Base-by-base conservation (phyloP, 2,329 filamentous ascomycete genomes). In the Podosphaera aphanis region DNA sequence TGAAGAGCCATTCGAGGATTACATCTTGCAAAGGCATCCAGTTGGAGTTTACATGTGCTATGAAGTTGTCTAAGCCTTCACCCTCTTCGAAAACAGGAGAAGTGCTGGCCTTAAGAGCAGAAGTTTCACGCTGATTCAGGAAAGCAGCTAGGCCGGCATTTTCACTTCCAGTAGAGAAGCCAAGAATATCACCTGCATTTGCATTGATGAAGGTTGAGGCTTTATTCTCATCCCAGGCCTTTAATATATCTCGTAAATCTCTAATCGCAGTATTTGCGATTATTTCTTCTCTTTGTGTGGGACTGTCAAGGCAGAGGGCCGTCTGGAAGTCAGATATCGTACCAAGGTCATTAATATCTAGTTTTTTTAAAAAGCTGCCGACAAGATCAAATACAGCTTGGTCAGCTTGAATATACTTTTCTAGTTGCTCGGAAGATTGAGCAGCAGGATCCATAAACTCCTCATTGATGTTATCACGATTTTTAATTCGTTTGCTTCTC, bases 401-500 rank as follows among this genome's bases (percentile, higher is more conserved):
- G 44, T 61, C 59, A 27, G 55, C 56, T 44, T 48, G 45, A 2
- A 51, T 43, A 40, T 49, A 58, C 2, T 23, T 35, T 46, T 71
- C 67, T 3, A 77, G 59, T 52, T 76, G 70, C 44, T 66, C 67
- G 1, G 71, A 68, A 45, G 69, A 64, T 21, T 69, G 60, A 0
- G 65, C 66, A 44, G 64, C 68, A 5, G 70, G 64, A 49, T 76
- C 72, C 13, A 68, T 57, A 0, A 61, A 59, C 31, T 71, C 73
- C 3, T 59, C 62, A 8, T 62, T 59, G 10, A 68, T 56, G 16
- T 67, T 70, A 38, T 78, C 74, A 46, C 76, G 66, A 16, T 73
- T 69, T 40, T 76, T 67, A 25, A 74, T 74, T 43, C 77, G 65
- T 55, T 80, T 81, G 58, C 74, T 79, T 47, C 75, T 65, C 54